phyloP scores from a whole-genome alignment of 495 filamentous ascomycete species.

The Penicillium robsamsonii region DNA sequence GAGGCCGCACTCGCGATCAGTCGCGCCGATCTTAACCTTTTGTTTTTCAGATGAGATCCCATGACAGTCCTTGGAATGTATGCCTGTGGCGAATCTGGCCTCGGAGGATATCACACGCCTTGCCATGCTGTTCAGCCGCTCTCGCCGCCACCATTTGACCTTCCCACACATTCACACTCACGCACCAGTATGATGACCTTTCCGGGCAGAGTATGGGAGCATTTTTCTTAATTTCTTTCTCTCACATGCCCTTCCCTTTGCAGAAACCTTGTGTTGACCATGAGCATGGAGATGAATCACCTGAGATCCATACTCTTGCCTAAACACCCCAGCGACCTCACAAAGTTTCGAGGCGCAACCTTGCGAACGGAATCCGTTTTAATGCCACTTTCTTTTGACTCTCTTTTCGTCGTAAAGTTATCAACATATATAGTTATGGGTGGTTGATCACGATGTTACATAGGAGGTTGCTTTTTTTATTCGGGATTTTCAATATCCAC shows the following conservation, averaged over 20 bases:
- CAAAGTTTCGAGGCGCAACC: not conserved
- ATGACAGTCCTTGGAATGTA: conserved; percentile 1
- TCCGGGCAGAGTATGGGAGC: not conserved
- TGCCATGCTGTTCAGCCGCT: not conserved
- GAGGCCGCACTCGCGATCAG: conserved; percentile 2
- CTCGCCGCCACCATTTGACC: not conserved
- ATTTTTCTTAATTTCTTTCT: not conserved
- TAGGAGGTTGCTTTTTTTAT: not conserved
- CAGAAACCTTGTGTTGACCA: not conserved
- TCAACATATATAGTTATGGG: not conserved
- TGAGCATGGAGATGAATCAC: not conserved
- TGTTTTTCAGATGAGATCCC: conserved; percentile 2
- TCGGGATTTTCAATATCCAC: not conserved
- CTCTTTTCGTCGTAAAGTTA: not conserved
- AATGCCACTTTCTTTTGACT: not conserved
- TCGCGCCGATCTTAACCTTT: not conserved
- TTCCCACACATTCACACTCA: not conserved
- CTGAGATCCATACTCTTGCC: not conserved
- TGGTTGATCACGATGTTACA: not conserved
- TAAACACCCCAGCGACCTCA: not conserved
- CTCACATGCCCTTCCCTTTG: not conserved
- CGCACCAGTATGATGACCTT: conserved; percentile 2
- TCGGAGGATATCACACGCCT: not conserved
- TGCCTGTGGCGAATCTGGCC: not conserved
- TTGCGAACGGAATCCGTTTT: not conserved